Base-by-base conservation (phyloP, 2,329 filamentous ascomycete genomes). In the Xylaria sp. region DNA sequence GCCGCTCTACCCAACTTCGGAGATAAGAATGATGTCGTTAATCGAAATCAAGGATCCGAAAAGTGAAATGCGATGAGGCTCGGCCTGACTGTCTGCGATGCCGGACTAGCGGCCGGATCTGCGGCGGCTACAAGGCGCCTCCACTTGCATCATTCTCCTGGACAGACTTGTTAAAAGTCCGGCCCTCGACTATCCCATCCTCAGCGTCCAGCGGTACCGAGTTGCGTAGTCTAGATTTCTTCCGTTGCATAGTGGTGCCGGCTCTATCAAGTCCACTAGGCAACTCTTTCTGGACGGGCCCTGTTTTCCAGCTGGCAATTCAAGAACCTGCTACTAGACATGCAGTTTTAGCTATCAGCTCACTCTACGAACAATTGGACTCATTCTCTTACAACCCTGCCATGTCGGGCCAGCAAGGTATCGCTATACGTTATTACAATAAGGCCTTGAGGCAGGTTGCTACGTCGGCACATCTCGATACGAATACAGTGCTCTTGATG, bases 61-160 rank as follows among this genome's bases (percentile, higher is more conserved):
- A 73, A 54, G 72, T 79, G 53, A 79, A 79, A 63, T 79, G 78
- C 27, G 78, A 79, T 36, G 78, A 79, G 69, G 71, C 65, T 3
- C 70, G 72, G 27, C 78, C 78, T 2, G 53, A 70, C 0, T 79
- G 78, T 53, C 61, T 65, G 6, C 71, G 77, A 36, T 79, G 78
- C 61, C 62, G 62, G 24, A 69, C 69, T 4, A 75, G 73, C 5
- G 74, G 74, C 54, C 71, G 75, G 21, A 55, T 56, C 34, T 78
- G 77, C 60, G 73, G 69, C 19, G 76, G 76, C 19, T 78, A 72
- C 48, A 48, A 47, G 4, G 21, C 47, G 2, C 64, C 65, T 30
- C 64, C 64, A 48, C 42, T 21, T 9, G 70, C 62, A 3, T 64
- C 64, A 9, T 68, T 68, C 55, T 73, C 71, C 11, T 73, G 71